These are phyloP conservation scores for Tricholoma matsutake DNA, from an alignment of 768 basidiomycete species.

Conservation along the genomic window DNA sequence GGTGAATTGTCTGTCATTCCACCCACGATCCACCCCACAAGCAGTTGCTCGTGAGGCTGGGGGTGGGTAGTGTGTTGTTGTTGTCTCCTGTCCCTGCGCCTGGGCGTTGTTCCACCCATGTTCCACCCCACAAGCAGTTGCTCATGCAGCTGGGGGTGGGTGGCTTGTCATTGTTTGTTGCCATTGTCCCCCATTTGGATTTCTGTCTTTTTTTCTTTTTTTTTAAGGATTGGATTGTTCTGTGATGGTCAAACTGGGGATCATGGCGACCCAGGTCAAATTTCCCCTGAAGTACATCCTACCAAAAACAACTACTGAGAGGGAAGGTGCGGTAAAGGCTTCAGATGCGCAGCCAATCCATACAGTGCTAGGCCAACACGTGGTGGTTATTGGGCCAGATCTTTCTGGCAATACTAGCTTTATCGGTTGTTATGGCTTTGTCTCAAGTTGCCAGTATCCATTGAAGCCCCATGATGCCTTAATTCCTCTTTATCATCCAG, in stretches of 20 bases:
- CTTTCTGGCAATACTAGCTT: neutral
- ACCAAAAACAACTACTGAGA: neutral
- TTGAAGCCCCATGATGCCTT: neutral
- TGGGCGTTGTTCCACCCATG: too few relatives aligned
- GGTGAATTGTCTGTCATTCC: too few relatives aligned
- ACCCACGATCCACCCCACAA: too few relatives aligned
- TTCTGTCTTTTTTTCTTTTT: too few relatives aligned
- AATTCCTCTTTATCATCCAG: neutral
- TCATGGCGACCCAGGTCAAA: neutral
- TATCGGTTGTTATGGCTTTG: neutral
- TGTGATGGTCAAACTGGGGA: neutral
- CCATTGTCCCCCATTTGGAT: too few relatives aligned
- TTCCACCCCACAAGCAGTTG: too few relatives aligned
- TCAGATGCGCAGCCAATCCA: neutral
- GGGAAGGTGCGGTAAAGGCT: neutral
- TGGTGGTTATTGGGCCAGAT: neutral
- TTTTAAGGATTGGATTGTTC: neutral
- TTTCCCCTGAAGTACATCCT: neutral
- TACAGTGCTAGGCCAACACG: neutral
- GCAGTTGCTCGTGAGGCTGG: too few relatives aligned
- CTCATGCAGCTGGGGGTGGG: too few relatives aligned
- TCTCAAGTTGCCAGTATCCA: neutral
- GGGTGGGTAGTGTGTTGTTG: too few relatives aligned
- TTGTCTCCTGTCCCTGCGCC: too few relatives aligned
- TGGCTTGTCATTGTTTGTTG: too few relatives aligned